phyloP scores from a whole-genome alignment of 768 basidiomycete species.

The Lactarius sp. region DNA sequence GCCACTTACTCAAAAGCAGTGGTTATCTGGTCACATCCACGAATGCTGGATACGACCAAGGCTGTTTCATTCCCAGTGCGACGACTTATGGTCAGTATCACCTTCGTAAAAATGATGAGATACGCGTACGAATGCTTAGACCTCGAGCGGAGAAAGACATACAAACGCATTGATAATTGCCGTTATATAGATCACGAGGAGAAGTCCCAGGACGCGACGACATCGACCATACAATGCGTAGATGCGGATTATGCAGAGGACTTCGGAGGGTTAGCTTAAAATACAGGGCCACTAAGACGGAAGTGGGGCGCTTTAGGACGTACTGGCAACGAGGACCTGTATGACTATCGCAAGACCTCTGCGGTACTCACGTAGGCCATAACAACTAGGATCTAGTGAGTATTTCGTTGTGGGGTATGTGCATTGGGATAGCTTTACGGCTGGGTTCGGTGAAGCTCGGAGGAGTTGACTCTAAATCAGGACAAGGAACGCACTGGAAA shows the following conservation, averaged over 20 bases:
- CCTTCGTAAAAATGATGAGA: not conserved
- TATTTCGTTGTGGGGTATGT: not conserved
- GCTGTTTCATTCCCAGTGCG: not conserved
- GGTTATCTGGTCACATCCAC: constrained; percentile 1
- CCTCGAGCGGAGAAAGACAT: not conserved
- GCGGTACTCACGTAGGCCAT: not conserved
- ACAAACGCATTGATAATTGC: not conserved
- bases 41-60: not conserved
- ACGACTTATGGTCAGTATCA: not conserved
- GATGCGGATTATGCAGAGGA: constrained; percentile 4
- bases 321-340: constrained; percentile 5
- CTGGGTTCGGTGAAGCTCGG: not conserved
- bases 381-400: not conserved
- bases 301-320: not conserved
- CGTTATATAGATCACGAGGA: not conserved
- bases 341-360: not conserved
- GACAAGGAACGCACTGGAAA: not conserved
- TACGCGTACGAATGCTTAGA: not conserved
- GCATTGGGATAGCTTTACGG: constrained; percentile 3
- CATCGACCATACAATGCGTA: constrained; percentile 8
- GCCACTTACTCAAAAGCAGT: not conserved
- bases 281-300: not conserved
- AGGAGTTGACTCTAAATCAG: no score
- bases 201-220: not conserved
- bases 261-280: not conserved